phyloP scores from a whole-genome alignment of 768 basidiomycete genomes.

The Tulasnella sp. region DNA sequence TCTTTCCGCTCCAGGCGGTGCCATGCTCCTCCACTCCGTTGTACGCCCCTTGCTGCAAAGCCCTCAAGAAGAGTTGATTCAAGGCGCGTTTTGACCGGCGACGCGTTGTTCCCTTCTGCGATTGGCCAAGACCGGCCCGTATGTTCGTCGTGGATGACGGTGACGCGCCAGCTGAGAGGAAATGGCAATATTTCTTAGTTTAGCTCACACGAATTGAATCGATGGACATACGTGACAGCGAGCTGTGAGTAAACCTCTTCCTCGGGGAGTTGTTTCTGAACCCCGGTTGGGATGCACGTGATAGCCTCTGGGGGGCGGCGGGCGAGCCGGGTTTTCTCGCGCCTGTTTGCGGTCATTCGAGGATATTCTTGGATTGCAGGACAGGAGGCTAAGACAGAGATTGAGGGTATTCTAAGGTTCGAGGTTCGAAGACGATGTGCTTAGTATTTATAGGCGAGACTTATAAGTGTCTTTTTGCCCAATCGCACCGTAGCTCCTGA shows the following conservation, averaged over 20 bases:
- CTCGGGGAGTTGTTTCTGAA: background rate
- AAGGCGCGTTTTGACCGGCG: background rate
- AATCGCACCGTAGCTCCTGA: too few relatives aligned
- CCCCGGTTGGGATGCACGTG: background rate
- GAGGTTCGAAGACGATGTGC: background rate
- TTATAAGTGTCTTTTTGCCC: too few relatives aligned
- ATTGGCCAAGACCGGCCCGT: background rate
- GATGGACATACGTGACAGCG: background rate
- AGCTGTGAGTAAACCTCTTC: background rate
- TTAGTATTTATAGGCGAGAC: background rate
- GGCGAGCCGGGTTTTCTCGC: background rate
- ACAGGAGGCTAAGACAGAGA: background rate
- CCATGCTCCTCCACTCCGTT: background rate
- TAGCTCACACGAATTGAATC: background rate
- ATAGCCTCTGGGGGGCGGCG: background rate
- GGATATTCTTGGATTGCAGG: background rate
- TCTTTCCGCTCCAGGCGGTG: background rate
- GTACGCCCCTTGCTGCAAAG: background rate
- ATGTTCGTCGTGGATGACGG: background rate
- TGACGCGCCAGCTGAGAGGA: background rate
- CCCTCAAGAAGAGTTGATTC: background rate
- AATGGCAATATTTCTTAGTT: background rate
- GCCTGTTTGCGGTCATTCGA: background rate
- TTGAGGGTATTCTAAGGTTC: background rate
- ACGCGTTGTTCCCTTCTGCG: background rate